A percentile compares a stretch with the other conserved stretches of the same genome.
Conservation (phyloP, 495 filamentous ascomycete genomes). For the Penicillium canariense region DNA sequence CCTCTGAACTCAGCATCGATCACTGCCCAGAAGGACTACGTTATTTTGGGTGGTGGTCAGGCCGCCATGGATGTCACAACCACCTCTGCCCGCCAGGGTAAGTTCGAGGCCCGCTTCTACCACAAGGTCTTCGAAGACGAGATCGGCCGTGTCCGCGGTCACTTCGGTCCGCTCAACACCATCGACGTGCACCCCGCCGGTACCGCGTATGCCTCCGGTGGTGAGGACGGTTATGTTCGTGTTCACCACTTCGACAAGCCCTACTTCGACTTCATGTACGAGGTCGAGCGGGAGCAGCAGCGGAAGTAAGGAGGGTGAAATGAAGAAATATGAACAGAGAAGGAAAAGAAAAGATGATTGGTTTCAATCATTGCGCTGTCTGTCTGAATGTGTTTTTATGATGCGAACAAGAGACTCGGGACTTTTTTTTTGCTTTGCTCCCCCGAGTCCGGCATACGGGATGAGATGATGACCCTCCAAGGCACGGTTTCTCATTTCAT, state of each 20-base stretch:
- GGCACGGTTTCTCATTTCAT: constrained; percentile 43
- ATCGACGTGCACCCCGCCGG: constrained; percentile 87
- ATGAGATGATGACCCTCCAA: constrained; percentile 37
- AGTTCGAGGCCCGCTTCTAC: constrained; percentile 98
- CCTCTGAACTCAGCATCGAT: constrained; percentile 93
- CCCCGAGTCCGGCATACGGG: constrained; percentile 32
- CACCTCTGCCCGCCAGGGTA: constrained; percentile 87
- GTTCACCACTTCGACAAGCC: constrained; percentile 97
- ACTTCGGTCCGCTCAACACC: constrained; percentile 92
- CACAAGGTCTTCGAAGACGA: constrained; percentile 99
- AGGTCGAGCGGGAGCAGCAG: constrained; percentile 78
- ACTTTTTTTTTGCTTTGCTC: constrained; percentile 5
- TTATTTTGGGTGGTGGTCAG: constrained; percentile 96
- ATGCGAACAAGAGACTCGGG: constrained; percentile 38
- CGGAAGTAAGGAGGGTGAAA: constrained; percentile 35
- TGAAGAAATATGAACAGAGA: background rate
- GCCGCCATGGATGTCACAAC: constrained; percentile 99
- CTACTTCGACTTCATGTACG: constrained; percentile 98
- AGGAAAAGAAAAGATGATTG: constrained; percentile 5
- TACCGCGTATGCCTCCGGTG: constrained; percentile 87
- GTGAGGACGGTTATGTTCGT: constrained; percentile 97
- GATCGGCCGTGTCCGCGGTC: constrained; percentile 91
- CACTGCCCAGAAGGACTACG: constrained; percentile 91
- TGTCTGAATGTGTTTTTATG: constrained; percentile 44
- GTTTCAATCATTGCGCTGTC: constrained; percentile 28